These are phyloP conservation scores for Neofusicoccum umdonicola DNA, from an alignment of 2,329 filamentous ascomycete genomes.

Conservation along the genomic window DNA sequence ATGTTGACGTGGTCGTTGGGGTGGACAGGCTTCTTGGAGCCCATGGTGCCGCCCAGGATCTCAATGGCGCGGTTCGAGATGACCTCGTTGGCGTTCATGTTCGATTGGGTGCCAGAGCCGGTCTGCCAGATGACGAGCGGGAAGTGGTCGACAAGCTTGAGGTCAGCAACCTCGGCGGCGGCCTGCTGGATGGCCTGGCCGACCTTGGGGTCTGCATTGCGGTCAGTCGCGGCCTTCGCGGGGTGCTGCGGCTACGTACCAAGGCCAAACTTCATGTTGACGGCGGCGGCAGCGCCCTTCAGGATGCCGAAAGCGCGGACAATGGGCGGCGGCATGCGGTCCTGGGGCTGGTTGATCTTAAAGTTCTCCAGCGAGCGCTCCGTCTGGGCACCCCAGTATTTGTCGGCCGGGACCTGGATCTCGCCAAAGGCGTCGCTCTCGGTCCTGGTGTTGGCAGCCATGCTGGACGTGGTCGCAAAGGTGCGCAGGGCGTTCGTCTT, in stretches of 20 bases:
- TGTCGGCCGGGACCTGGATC: slow-evolving; percentile 85
- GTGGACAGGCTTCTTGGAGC: slow-evolving; percentile 96
- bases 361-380: slow-evolving; percentile 97
- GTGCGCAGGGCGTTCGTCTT: slow-evolving; percentile 23
- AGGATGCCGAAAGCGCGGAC: slow-evolving; percentile 93
- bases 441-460: slow-evolving; percentile 60
- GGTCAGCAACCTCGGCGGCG: slow-evolving; percentile 84
- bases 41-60: slow-evolving; percentile 90
- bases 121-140: slow-evolving; percentile 99
- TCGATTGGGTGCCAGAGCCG: slow-evolving; percentile 96
- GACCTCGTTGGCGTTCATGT: slow-evolving; percentile 99
- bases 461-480: slow-evolving; percentile 33
- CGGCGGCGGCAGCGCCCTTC: slow-evolving; percentile 91
- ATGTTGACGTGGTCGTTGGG: slow-evolving; percentile 99
- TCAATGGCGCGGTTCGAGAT: slow-evolving; percentile 99
- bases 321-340: slow-evolving; percentile 94
- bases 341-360: slow-evolving; percentile 98
- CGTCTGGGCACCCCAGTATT: slow-evolving; percentile 98
- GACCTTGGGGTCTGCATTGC: slow-evolving; percentile 70
- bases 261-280: slow-evolving; percentile 93
- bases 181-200: slow-evolving; percentile 91
- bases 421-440: slow-evolving; percentile 98
- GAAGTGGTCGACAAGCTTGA: slow-evolving; percentile 96
- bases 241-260: slow-evolving; percentile 48
- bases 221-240: slow-evolving; percentile 18